Base-by-base conservation (phyloP, 495 filamentous ascomycete genomes). In the Aspergillus sclerotiicarbonarius region DNA sequence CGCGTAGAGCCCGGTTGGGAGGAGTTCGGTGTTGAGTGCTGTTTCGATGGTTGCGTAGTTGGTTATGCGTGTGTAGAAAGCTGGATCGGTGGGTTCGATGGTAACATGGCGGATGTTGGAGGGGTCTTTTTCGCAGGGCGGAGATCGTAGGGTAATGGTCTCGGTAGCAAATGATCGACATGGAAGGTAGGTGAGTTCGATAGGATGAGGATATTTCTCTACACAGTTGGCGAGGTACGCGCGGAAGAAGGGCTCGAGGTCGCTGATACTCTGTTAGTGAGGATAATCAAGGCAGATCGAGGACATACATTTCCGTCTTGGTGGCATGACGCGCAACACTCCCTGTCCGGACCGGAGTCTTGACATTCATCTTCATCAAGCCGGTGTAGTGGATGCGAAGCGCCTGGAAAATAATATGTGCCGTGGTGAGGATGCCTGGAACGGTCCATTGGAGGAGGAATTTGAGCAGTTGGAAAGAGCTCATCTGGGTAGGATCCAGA, bases 211-310 rank as follows among this genome's bases (percentile, higher is more conserved):
- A 41, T 30, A 51, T 0, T 21, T 16, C 3, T 39, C 33, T 5
- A 58, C 51, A 35, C 51, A 58, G 35, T 25, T 33, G 45, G 55
- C 25, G 20, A 62, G 60, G 21, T 62, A 62, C 13, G 45, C 33
- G 10, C 50, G 44, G 45, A 62, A 62, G 51, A 58, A 51, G 2
- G 60, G 44, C 18, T 62, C 60, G 0, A 62, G 60, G 16, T 51
- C 37, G 18, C 60, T 62, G 35, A 16, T 13, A 18, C 29, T 9
- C 15, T 21, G 29, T 53, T 19, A 54, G 49, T 32, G 52, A 43
- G 12, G 5, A 15, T 10, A 6, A 25, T 8, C 16, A 51, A 15
- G 18, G 19, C 0, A 6, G 21, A 33, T 35, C 19, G 21, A 16
- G 15, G 18, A 32, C 39, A 4, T 58, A 62, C 60, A 19, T 12